Evolutionary conservation across 1,284 basidiomycete genomes (phyloP).

Genomic region (Psilocybe mexicana): DNA sequence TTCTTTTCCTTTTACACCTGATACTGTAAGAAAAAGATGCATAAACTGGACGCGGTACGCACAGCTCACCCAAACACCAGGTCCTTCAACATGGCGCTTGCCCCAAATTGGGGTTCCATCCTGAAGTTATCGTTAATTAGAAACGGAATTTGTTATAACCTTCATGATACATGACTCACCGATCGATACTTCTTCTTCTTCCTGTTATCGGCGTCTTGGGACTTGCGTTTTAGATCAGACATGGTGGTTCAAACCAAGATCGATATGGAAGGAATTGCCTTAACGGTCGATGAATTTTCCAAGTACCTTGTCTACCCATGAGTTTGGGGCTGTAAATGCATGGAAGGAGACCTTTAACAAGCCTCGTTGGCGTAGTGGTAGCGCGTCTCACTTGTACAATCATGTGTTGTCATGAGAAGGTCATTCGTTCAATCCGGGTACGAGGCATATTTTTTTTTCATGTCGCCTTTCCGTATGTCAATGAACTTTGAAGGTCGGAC

Average conservation of each 20-base stretch:
- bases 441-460: slow-evolving; percentile 26
- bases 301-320: too few relatives aligned
- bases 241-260: slow-evolving; percentile 11
- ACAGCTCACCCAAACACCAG: slow-evolving; percentile 82
- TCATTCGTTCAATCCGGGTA: slow-evolving; percentile 42
- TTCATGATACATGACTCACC: slow-evolving; percentile 27
- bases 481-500: too few relatives aligned
- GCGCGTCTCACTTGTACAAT: slow-evolving; percentile 39
- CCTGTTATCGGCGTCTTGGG: slow-evolving; percentile 21
- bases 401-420: slow-evolving; percentile 32
- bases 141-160: too few relatives aligned
- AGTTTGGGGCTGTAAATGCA: too few relatives aligned
- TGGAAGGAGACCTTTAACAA: not conserved
- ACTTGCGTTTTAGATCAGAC: slow-evolving; percentile 27
- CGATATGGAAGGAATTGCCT: not conserved
- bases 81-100: slow-evolving; percentile 67
- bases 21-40: slow-evolving; percentile 4
- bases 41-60: slow-evolving; percentile 20
- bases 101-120: slow-evolving; percentile 67
- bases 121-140: slow-evolving; percentile 29
- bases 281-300: not conserved
- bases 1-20: slow-evolving; percentile 76
- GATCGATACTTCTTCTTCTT: slow-evolving; percentile 45
- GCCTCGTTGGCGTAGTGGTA: slow-evolving; percentile 7
- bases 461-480: too few relatives aligned